Evolutionary conservation across 192 early-diverging fungal genomes (phyloP).

Genomic region (Backusella mclennaniae): DNA sequence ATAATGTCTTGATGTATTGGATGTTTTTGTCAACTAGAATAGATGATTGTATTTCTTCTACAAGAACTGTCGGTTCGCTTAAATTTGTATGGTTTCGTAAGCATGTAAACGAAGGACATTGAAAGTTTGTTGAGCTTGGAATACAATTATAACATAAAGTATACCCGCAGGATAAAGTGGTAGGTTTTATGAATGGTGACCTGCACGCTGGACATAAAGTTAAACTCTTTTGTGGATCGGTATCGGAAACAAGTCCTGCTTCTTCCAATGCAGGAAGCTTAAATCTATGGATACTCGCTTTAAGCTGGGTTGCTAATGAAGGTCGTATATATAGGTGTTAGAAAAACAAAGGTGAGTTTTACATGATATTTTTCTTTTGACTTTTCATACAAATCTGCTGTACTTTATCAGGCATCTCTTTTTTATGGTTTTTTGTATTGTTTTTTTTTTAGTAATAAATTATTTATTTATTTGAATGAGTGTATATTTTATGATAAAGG

Average conservation of each 20-base stretch:
- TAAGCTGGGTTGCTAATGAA: neutral
- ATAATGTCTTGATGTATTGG: neutral
- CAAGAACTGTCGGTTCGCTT: constrained; percentile 28
- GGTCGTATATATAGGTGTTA: neutral
- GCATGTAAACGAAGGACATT: constrained; percentile 19
- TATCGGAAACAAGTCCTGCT: neutral
- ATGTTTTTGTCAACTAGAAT: neutral
- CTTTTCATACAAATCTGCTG: neutral
- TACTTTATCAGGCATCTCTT: neutral
- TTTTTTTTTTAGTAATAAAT: neutral
- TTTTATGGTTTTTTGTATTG: neutral
- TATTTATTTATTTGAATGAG: neutral
- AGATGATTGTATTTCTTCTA: constrained; percentile 31
- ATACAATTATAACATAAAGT: constrained; percentile 35
- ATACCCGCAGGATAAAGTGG: constrained; percentile 45
- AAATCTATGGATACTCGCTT: neutral
- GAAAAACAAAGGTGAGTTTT: neutral
- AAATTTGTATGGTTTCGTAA: constrained; percentile 14
- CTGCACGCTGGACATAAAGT: constrained; percentile 4
- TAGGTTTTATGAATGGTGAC: constrained; percentile 14
- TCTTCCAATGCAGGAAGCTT: neutral
- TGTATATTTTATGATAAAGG: neutral
- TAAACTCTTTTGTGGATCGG: neutral
- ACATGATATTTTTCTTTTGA: neutral
- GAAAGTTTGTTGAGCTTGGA: constrained; percentile 2